Base-by-base conservation (phyloP, 1,284 basidiomycete genomes). In the Cryptococcus sp. region DNA sequence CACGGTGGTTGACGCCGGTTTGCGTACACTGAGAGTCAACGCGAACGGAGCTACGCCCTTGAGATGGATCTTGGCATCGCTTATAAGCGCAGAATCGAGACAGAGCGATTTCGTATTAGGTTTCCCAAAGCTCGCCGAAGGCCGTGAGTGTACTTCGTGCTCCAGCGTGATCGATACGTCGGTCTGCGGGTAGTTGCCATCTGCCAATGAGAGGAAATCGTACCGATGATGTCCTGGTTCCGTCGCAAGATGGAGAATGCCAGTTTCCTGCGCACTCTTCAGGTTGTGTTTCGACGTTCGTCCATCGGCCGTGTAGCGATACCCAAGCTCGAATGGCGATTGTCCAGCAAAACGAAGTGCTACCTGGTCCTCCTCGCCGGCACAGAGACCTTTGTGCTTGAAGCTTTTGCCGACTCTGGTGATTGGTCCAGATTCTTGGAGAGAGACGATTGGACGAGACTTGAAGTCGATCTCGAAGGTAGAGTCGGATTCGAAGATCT, bases 31-130 rank as follows among this genome's bases (percentile, higher is more conserved):
- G 23, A 98, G 73, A 13, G 85, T 81, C 15, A 97, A 77, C 43
- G 81, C 82, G 82, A 97, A 98, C 0, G 94, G 94, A n/a, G 93
- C 86, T n/a, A 85, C 84, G 35, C 94, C 94, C 54, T 86, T 85
- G 84, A 82, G 76, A 27, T 85, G 69, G 49, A 93, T 79, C 45
- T 84, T 76, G 2, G 88, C 88, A 65, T 91, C 87, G 1, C 71
- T 67, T 5, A 62, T 54, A n/a, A 73, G 79, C 58, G n/a, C 82
- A 80, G 52, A 79, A 68, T 56, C 79, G 49, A 93, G 81, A 72
- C 93, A 96, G 69, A 91, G 88, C 1, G 86, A 83, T 59, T 88
- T 77, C 46, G 88, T 83, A 66, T 86, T 84, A 23, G 81, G 78
- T 55, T 83, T 86, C 68, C 83, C 83, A 82, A 95, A 93, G 8